phyloP scores from a whole-genome alignment of 768 basidiomycete genomes.

The Boletus reticulatus region DNA sequence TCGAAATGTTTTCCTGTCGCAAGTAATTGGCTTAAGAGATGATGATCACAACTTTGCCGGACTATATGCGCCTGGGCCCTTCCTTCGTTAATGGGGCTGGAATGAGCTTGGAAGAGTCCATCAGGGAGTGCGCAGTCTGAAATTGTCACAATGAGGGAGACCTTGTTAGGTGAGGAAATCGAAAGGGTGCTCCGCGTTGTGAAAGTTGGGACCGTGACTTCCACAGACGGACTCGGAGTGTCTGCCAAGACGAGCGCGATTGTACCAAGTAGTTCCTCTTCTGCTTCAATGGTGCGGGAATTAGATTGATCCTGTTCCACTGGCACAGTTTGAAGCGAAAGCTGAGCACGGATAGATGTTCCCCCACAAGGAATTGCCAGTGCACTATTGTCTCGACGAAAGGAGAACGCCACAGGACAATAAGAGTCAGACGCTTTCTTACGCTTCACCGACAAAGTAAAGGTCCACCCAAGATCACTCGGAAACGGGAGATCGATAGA shows the following conservation, averaged over 20 bases:
- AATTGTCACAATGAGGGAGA: constrained; percentile 14
- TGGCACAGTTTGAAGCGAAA: neutral
- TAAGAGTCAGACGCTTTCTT: neutral
- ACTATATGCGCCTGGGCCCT: neutral
- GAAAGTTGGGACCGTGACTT: neutral
- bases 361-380: constrained; percentile 14
- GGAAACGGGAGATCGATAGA: constrained; percentile 11
- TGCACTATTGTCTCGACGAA: neutral
- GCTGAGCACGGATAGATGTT: constrained; percentile 12
- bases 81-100: neutral
- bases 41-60: constrained; percentile 3
- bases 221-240: neutral
- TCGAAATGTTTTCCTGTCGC: constrained; percentile 18
- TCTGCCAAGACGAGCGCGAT: constrained; percentile 4
- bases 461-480: constrained; percentile 11
- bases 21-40: constrained; percentile 12
- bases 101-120: constrained; percentile 12
- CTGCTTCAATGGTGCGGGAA: too few relatives aligned
- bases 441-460: constrained; percentile 7
- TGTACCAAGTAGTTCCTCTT: neutral
- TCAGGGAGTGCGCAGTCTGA: constrained; percentile 11
- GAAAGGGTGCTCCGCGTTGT: neutral
- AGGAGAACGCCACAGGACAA: constrained; percentile 8
- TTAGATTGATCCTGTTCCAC: neutral
- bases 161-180: neutral